Evolutionary conservation across 495 filamentous ascomycete species (phyloP).

Genomic region (Extremus antarcticus): DNA sequence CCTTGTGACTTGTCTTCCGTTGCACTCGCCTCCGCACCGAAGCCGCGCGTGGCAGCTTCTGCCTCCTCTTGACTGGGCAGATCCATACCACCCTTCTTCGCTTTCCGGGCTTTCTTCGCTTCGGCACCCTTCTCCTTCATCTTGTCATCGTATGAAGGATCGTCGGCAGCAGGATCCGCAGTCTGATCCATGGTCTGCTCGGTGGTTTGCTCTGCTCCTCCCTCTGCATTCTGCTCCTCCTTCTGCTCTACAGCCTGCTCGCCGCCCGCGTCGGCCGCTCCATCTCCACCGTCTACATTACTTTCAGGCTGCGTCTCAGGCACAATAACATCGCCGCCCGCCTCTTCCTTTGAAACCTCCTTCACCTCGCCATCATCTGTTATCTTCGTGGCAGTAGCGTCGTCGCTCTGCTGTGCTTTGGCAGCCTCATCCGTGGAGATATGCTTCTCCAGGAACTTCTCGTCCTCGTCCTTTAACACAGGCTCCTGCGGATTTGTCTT

Average conservation of each 20-base stretch:
- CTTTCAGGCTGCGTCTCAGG: conserved; percentile 4
- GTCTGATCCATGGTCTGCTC: background rate
- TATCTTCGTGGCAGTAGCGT: conserved; percentile 21
- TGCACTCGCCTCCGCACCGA: background rate
- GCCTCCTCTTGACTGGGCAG: conserved; percentile 23
- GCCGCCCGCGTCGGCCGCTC: background rate
- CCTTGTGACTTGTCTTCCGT: background rate
- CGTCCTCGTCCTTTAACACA: conserved; percentile 31
- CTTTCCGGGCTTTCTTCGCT: conserved; percentile 2
- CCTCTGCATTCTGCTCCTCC: background rate
- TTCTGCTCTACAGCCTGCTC: background rate
- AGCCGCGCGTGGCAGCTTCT: conserved; percentile 15
- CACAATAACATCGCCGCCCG: background rate
- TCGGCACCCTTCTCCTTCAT: background rate
- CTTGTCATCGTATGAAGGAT: conserved; percentile 7
- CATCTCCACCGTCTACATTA: background rate
- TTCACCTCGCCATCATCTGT: conserved; percentile 21
- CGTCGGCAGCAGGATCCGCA: background rate
- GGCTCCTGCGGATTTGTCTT: conserved; percentile 22
- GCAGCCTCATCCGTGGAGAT: conserved; percentile 23
- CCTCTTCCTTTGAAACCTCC: conserved; percentile 5
- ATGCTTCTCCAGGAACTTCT: conserved; percentile 29
- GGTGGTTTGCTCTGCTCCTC: background rate
- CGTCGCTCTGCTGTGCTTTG: conserved; percentile 4
- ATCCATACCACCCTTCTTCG: conserved; percentile 13